Evolutionary conservation across 208 protist species (phyloP).

Genomic region (Naegleria lovaniensis): DNA sequence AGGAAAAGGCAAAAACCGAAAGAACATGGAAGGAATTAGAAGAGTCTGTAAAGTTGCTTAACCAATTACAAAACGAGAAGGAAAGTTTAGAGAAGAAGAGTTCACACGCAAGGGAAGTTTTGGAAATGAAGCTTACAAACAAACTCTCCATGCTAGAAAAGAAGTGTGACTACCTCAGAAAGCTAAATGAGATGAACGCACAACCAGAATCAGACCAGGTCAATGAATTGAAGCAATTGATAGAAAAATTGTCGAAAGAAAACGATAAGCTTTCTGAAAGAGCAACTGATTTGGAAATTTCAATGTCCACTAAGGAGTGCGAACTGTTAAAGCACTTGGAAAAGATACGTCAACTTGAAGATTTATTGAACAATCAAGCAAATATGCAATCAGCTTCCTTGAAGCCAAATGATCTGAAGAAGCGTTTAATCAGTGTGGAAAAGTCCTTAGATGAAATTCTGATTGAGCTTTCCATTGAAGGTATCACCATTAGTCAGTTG

Average conservation of each 20-base stretch:
- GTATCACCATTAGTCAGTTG: background rate
- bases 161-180: conserved; percentile 47
- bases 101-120: background rate
- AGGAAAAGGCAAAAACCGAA: conserved; percentile 8
- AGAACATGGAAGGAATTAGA: conserved; percentile 26
- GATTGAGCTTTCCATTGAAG: background rate
- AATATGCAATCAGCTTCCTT: background rate
- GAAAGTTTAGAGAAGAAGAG: background rate
- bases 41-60: background rate
- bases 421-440: background rate
- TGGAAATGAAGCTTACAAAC: background rate
- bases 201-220: background rate
- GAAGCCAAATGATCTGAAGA: background rate
- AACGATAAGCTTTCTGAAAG: background rate
- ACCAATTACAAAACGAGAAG: background rate
- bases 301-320: background rate
- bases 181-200: conserved; percentile 61
- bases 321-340: conserved; percentile 20
- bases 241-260: background rate
- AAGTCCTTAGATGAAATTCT: background rate
- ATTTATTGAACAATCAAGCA: background rate
- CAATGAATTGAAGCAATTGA: background rate
- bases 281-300: background rate
- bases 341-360: conserved; percentile 16
- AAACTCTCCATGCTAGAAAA: conserved; percentile 23